These are phyloP conservation scores for Penicillium taxi DNA, from an alignment of 495 filamentous ascomycete genomes.

Conservation along the genomic window DNA sequence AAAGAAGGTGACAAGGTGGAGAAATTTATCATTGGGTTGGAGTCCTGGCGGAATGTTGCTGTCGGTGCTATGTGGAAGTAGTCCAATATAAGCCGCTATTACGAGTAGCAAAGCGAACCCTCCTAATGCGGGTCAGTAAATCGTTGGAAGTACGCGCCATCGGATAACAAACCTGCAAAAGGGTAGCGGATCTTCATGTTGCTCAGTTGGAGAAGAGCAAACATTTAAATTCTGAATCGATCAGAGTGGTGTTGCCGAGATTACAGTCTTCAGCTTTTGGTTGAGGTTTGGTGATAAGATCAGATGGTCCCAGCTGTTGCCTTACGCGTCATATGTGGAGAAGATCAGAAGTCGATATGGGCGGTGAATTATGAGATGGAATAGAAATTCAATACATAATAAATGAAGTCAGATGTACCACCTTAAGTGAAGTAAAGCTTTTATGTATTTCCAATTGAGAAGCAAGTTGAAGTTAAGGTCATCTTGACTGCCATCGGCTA, in stretches of 20 bases:
- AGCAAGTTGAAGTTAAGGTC: slow-evolving; percentile 2
- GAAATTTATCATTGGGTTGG: slow-evolving; percentile 75
- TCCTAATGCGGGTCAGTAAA: slow-evolving; percentile 27
- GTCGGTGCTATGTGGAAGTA: slow-evolving; percentile 51
- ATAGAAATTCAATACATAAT: not conserved
- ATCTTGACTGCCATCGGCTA: slow-evolving; percentile 3
- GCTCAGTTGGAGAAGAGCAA: not conserved
- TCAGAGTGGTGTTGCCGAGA: not conserved
- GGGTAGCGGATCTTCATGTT: slow-evolving; percentile 63
- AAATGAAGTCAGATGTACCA: not conserved
- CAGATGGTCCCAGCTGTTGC: slow-evolving; percentile 15
- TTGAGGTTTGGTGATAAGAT: slow-evolving; percentile 7
- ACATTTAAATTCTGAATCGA: not conserved
- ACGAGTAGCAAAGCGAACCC: slow-evolving; percentile 72
- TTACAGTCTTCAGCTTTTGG: not conserved
- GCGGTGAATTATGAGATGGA: not conserved
- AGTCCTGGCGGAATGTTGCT: slow-evolving; percentile 60
- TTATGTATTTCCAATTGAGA: not conserved
- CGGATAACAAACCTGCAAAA: slow-evolving; percentile 55
- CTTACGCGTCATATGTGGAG: slow-evolving; percentile 28
- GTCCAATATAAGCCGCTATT: slow-evolving; percentile 68
- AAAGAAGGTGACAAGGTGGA: slow-evolving; percentile 89
- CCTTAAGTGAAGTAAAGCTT: not conserved
- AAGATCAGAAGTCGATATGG: not conserved
- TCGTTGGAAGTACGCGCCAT: not conserved